These are phyloP conservation scores for Solanum chaucha DNA, from an alignment of 257 asterid species.

Conservation along the genomic window DNA sequence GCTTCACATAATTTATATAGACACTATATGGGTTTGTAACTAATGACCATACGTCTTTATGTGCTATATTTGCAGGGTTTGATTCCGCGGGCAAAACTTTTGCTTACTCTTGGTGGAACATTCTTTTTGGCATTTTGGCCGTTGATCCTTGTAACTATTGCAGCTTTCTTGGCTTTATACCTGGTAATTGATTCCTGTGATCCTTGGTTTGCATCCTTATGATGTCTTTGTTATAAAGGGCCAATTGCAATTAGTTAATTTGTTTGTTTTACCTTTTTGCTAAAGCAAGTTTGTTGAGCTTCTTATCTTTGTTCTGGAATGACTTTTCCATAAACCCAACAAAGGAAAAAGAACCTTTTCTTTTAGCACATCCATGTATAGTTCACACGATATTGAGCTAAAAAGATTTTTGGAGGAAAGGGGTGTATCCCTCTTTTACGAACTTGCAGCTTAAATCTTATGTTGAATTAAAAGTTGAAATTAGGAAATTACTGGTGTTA, in stretches of 20 bases:
- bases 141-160: constrained; percentile 59
- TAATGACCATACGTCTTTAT: not conserved
- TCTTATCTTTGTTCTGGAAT: not conserved
- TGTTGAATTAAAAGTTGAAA: not conserved
- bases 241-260: not conserved
- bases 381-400: not conserved
- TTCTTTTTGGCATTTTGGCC: constrained; percentile 87
- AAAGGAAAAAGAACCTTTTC: not conserved
- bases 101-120: constrained; percentile 89
- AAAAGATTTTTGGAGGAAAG: not conserved
- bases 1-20: not conserved
- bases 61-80: constrained; percentile 45
- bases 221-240: not conserved
- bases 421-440: not conserved
- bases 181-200: constrained; percentile 41
- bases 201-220: not conserved
- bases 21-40: not conserved
- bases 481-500: not conserved
- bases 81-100: constrained; percentile 78
- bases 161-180: constrained; percentile 47
- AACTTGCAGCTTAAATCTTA: not conserved
- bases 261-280: not conserved
- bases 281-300: not conserved
- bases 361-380: not conserved
- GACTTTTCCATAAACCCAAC: not conserved